Conservation (phyloP, 2,329 filamentous ascomycete genomes). For the Cladosporium sp. region DNA sequence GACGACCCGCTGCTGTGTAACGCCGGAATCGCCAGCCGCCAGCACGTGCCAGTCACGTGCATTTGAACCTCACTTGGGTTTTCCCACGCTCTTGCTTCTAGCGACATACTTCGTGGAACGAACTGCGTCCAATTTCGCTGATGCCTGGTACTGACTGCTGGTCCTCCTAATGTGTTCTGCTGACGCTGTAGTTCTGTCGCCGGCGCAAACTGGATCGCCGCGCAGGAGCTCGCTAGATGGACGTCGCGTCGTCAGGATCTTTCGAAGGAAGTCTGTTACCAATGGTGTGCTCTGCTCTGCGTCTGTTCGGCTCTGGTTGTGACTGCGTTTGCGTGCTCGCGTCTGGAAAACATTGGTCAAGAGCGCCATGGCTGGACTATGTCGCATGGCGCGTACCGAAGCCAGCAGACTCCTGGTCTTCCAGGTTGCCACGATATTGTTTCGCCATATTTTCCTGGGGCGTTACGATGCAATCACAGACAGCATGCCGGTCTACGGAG, state of each 20-base stretch:
- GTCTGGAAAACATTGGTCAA: not conserved
- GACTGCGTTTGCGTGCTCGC: not conserved
- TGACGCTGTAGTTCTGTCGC: not conserved
- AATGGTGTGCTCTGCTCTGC: not conserved
- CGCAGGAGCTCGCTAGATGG: not conserved
- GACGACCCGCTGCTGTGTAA: slow-evolving; percentile 13
- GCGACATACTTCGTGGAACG: not conserved
- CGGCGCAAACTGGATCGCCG: not conserved
- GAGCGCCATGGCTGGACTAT: not conserved
- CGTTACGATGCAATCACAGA: not conserved
- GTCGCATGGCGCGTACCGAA: not conserved
- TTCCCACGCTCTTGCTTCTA: not conserved
- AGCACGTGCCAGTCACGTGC: slow-evolving; percentile 1
- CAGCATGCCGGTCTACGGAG: not conserved
- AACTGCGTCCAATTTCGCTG: not conserved
- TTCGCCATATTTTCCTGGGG: not conserved
- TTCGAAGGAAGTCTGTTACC: not conserved
- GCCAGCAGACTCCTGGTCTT: not conserved
- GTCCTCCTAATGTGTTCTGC: not conserved
- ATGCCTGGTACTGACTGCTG: not conserved
- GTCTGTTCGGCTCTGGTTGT: not conserved
- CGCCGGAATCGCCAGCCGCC: slow-evolving; percentile 1
- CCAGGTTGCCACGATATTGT: not conserved
- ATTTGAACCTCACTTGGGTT: not conserved
- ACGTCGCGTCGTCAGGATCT: not conserved